Conservation (phyloP, 805 yeast species). For the Candida wancherniae region DNA sequence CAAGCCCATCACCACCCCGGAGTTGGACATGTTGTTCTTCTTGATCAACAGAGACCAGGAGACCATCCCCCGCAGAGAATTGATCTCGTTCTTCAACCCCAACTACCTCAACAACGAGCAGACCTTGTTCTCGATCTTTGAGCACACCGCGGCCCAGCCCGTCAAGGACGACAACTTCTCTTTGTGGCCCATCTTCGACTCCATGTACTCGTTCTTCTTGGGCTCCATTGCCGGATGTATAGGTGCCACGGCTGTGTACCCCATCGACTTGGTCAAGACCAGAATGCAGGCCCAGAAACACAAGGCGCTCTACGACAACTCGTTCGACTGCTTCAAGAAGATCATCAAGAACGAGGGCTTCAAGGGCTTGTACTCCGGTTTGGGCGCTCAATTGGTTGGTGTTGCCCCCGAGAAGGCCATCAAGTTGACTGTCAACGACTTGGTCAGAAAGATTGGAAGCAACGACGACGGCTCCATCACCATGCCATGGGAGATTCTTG, state of each 20-base stretch:
- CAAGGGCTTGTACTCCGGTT: constrained; percentile 84
- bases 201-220: constrained; percentile 77
- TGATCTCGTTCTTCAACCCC: constrained; percentile 55
- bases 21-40: constrained; percentile 38
- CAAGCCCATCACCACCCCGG: constrained; percentile 36
- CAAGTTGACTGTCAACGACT: constrained; percentile 89
- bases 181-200: constrained; percentile 53
- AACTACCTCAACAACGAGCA: constrained; percentile 34
- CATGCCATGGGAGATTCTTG: constrained; percentile 65
- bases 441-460: constrained; percentile 70
- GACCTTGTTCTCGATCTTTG: constrained; percentile 35
- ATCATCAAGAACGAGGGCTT: constrained; percentile 75
- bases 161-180: constrained; percentile 36
- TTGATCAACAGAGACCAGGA: constrained; percentile 36
- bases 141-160: constrained; percentile 39
- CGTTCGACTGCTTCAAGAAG: constrained; percentile 80
- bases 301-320: constrained; percentile 65
- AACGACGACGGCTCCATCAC: constrained; percentile 35
- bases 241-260: constrained; percentile 97
- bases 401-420: constrained; percentile 99
- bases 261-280: constrained; percentile 92
- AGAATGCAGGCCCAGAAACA: constrained; percentile 95
- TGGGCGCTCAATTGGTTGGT: constrained; percentile 91
- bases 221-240: constrained; percentile 97
- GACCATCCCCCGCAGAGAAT: constrained; percentile 37